Percentiles rank a stretch among this genome's conserved stretches.
Evolutionary conservation across 208 protist genomes (phyloP).

Genomic region (Wallacemonas rigidus): DNA sequence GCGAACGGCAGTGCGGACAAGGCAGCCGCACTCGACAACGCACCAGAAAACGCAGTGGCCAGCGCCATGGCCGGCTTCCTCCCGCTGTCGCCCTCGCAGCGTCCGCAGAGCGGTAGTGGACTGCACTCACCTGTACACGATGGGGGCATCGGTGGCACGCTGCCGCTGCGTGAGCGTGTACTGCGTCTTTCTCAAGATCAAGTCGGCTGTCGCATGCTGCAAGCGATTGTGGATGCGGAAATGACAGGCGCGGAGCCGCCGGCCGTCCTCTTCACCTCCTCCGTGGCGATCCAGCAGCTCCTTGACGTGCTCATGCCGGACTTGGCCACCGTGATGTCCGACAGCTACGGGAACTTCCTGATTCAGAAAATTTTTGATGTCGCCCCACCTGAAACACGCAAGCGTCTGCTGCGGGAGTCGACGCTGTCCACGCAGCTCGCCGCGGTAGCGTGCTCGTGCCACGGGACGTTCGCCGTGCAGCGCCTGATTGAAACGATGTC

Average conservation of each 20-base stretch:
- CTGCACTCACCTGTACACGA: background rate
- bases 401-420: constrained; percentile 52
- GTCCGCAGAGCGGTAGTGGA: background rate
- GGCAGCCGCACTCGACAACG: constrained; percentile 5
- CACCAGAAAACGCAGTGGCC: background rate
- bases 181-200: constrained; percentile 56
- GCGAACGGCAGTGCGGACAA: constrained; percentile 11
- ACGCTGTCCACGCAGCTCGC: constrained; percentile 51
- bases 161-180: constrained; percentile 12
- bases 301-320: constrained; percentile 43
- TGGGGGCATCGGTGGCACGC: background rate
- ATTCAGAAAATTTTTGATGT: constrained; percentile 93
- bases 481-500: constrained; percentile 93
- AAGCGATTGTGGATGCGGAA: constrained; percentile 56
- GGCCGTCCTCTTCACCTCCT: constrained; percentile 26
- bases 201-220: constrained; percentile 65
- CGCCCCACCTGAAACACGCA: constrained; percentile 42
- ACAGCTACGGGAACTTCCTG: constrained; percentile 97
- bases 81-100: constrained; percentile 18
- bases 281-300: constrained; percentile 48
- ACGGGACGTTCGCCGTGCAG: constrained; percentile 97
- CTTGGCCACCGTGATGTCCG: constrained; percentile 91
- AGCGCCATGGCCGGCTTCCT: background rate
- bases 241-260: constrained; percentile 23
- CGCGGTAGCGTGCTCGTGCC: constrained; percentile 63